Base-by-base conservation (phyloP, 441 rosid species). In the Dalechampia spathulata region DNA sequence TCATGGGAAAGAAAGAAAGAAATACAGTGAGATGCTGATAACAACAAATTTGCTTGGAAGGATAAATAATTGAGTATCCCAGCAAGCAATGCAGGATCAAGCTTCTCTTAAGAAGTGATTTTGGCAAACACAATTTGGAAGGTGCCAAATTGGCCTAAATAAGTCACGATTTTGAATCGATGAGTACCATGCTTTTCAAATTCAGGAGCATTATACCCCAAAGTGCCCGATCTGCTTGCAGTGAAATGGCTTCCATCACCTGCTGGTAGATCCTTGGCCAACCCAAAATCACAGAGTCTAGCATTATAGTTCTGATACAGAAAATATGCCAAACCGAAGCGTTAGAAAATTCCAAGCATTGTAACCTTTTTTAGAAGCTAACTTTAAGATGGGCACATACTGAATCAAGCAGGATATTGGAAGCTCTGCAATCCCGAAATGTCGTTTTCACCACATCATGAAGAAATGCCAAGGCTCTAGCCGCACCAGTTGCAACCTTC, bases 121-220 rank as follows among this genome's bases (percentile, higher is more conserved):
- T 4, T 30, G 34, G 34, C 5, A 30, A 8, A 30, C 4, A 30
- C 8, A 30, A 30, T 30, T 30, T 3, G 34, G 34, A 3, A 3
- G 4, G 8, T 30, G 34, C 34, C 58, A 17, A 45, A 25, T 23
- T 8, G 15, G 34, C 44, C 7, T 30, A 25, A 2, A 7, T 17
- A 47, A 47, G n/a, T 1, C 51, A 47, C 6, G 16, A 12, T 5
- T 27, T 16, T 49, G 37, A 36, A 15, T 7, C 11, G 11, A 45
- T 36, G 40, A 27, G 30, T 76, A 86, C 98, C 98, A 65, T 96
- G 81, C 16, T 80, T 85, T 60, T 81, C 61, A 43, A 88, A 86
- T 55, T 92, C 98, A 1, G 98, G 98, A 32, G 96, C 96, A 12
- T 87, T 89, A 25, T 92, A 92, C 15, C 96, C 98, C 19, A 67